Conservation (phyloP, 2,329 filamentous ascomycete genomes). For the Epichloe amarillans region DNA sequence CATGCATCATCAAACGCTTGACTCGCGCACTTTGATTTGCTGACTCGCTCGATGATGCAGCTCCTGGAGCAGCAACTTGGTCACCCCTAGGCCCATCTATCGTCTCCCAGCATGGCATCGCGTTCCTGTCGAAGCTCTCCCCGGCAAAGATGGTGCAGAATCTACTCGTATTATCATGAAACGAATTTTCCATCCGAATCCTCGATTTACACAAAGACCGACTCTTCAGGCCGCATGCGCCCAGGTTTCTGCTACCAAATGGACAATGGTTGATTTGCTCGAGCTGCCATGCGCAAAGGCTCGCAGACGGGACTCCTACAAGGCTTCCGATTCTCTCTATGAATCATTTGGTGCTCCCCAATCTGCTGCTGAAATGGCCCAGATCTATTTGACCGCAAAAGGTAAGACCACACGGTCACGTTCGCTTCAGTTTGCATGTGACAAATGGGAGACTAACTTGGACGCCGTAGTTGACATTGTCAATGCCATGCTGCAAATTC, state of each 20-base stretch:
- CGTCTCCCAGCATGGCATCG: slow-evolving; percentile 20
- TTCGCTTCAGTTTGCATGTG: not conserved
- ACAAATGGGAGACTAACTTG: not conserved
- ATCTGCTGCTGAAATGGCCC: slow-evolving; percentile 5
- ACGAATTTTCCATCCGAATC: slow-evolving; percentile 13
- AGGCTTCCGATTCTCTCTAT: not conserved
- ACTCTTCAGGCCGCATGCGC: not conserved
- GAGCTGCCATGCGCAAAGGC: slow-evolving; percentile 6
- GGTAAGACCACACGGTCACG: slow-evolving; percentile 11
- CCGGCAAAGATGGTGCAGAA: slow-evolving; percentile 7
- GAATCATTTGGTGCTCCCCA: not conserved
- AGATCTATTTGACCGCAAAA: slow-evolving; percentile 15
- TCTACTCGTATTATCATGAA: slow-evolving; percentile 18
- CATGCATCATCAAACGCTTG: not conserved
- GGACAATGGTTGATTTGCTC: slow-evolving; percentile 1
- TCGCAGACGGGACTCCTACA: not conserved
- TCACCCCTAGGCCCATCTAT: slow-evolving; percentile 8
- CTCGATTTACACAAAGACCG: not conserved
- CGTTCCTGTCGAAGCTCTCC: slow-evolving; percentile 13
- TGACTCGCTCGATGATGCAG: slow-evolving; percentile 6
- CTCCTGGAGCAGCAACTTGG: slow-evolving; percentile 12
- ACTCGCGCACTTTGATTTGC: not conserved
- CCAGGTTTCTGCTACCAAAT: not conserved
- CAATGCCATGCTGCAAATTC: slow-evolving; percentile 8
- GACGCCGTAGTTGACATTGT: slow-evolving; percentile 13